These are phyloP conservation scores for Apocynum venetum DNA, from an alignment of 257 asterid genomes.

Conservation along the genomic window DNA sequence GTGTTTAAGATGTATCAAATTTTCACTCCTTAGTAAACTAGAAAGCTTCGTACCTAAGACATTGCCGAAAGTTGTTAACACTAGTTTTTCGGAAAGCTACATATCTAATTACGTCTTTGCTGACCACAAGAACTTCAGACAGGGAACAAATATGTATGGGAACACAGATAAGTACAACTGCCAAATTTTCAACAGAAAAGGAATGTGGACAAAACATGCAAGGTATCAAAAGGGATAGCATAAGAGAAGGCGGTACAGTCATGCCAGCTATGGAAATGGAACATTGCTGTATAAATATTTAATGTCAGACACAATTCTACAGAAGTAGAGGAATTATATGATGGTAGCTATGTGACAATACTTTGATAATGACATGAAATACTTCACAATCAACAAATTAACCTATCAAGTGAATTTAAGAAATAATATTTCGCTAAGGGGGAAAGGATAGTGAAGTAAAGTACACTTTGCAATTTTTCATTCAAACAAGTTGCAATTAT, in stretches of 20 bases:
- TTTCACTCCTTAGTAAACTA: too few relatives aligned
- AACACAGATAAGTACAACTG: not conserved
- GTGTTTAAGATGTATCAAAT: too few relatives aligned
- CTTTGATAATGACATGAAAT: not conserved
- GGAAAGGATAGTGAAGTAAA: not conserved
- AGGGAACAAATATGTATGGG: not conserved
- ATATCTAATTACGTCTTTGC: not conserved
- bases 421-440: not conserved
- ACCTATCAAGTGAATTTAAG: not conserved
- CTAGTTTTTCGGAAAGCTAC: not conserved
- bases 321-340: too few relatives aligned
- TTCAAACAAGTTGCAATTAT: constrained; percentile 4
- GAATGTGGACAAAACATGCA: constrained; percentile 8
- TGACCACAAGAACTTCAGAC: not conserved
- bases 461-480: constrained; percentile 5
- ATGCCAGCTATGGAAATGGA: constrained; percentile 8
- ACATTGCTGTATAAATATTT: constrained; percentile 6
- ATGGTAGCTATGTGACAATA: too few relatives aligned
- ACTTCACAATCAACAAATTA: too few relatives aligned
- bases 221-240: not conserved
- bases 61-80: too few relatives aligned
- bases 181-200: not conserved
- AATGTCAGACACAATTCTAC: too few relatives aligned
- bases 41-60: too few relatives aligned
- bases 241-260: not conserved